These are phyloP conservation scores for Cercospora janseana DNA, from an alignment of 2,329 filamentous ascomycete species.

Conservation along the genomic window DNA sequence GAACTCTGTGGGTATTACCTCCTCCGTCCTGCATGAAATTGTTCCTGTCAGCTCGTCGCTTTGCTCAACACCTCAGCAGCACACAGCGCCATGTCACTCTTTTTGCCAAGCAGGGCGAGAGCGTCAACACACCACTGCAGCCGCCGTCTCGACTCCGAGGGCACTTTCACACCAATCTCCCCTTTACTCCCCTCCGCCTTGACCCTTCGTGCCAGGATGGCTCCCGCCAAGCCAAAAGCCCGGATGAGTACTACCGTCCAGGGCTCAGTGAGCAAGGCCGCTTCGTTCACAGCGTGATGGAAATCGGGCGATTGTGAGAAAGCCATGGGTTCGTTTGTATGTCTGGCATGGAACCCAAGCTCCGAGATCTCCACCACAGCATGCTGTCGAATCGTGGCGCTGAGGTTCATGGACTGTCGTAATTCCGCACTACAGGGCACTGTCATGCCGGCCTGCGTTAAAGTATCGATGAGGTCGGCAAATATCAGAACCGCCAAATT, in stretches of 20 bases:
- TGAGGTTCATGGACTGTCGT: conserved; percentile 13
- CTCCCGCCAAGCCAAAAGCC: conserved; percentile 21
- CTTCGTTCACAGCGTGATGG: conserved; percentile 24
- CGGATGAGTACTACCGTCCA: conserved; percentile 25
- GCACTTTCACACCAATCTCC: conserved; percentile 1
- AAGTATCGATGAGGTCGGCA: conserved; percentile 21
- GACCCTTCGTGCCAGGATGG: conserved; percentile 14
- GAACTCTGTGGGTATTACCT: too few species aligned
- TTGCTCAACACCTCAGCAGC: conserved; percentile 15
- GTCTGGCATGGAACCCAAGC: conserved; percentile 15
- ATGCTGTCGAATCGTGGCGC: conserved; percentile 10
- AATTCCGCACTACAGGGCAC: conserved; percentile 12
- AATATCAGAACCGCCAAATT: conserved; percentile 24
- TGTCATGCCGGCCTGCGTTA: conserved; percentile 13
- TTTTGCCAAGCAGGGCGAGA: conserved; percentile 16
- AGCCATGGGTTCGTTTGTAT: conserved; percentile 9
- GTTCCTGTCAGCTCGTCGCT: conserved; percentile 1
- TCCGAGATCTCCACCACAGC: conserved; percentile 20
- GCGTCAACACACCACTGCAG: conserved; percentile 19
- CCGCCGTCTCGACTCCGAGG: conserved; percentile 7
- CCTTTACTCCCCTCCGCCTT: conserved; percentile 5
- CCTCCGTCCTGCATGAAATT: too few species aligned
- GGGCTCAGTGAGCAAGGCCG: conserved; percentile 25
- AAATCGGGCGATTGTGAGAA: conserved; percentile 22
- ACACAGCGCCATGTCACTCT: conserved; percentile 21